These are phyloP conservation scores for Hypoxylon trugodes DNA, from an alignment of 495 filamentous ascomycete species.

Conservation along the genomic window DNA sequence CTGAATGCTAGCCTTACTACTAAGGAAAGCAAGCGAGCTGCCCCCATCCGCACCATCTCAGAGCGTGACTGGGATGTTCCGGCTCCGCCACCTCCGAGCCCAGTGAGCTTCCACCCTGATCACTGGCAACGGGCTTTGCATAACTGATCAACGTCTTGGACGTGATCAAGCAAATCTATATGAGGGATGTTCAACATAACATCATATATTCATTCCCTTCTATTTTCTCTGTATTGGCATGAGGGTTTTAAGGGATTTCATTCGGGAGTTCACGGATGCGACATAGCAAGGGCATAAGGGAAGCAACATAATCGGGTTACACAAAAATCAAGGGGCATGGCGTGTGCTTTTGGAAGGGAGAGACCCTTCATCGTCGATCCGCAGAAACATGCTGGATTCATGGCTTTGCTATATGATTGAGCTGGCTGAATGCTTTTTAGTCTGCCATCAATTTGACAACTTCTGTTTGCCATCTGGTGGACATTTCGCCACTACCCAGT, in stretches of 20 bases:
- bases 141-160: constrained; percentile 29
- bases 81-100: constrained; percentile 59
- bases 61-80: constrained; percentile 61
- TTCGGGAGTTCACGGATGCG: constrained; percentile 41
- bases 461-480: too few species aligned
- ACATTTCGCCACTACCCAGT: too few species aligned
- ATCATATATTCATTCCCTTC: constrained; percentile 27
- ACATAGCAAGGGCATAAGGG: constrained; percentile 39
- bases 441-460: constrained; percentile 13
- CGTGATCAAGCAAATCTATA: background rate
- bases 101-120: constrained; percentile 56
- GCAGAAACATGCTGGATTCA: constrained; percentile 22
- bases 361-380: constrained; percentile 17
- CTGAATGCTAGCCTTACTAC: constrained; percentile 55
- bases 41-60: constrained; percentile 55
- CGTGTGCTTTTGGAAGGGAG: constrained; percentile 28
- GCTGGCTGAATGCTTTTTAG: constrained; percentile 19
- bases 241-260: constrained; percentile 31
- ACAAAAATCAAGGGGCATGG: constrained; percentile 43
- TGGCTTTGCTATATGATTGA: constrained; percentile 32
- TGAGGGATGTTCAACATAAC: constrained; percentile 15
- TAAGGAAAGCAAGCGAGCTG: constrained; percentile 46
- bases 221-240: constrained; percentile 40
- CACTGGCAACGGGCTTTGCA: constrained; percentile 50
- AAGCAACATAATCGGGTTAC: constrained; percentile 44